Evolutionary conservation across 352 stramenopile genomes (phyloP).

Genomic region (Phytophthora sojae): DNA sequence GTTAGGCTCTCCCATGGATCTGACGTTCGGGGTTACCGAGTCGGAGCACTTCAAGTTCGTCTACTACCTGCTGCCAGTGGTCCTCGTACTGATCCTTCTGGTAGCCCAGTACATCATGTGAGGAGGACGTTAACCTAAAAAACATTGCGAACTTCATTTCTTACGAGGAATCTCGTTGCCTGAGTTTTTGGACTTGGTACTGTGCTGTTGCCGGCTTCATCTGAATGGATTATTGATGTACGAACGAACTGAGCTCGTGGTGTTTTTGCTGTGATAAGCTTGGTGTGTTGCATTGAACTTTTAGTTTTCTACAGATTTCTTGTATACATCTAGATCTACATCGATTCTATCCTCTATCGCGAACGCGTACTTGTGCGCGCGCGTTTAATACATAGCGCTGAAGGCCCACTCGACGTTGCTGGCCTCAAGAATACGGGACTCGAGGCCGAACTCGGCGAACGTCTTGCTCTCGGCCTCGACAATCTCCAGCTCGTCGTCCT

Average conservation of each 20-base stretch:
- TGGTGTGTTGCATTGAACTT: slow-evolving; percentile 27
- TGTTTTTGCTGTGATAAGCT: slow-evolving; percentile 18
- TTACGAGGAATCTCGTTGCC: not conserved
- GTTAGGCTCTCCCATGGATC: slow-evolving; percentile 19
- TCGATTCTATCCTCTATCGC: slow-evolving; percentile 33
- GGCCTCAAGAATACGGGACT: slow-evolving; percentile 61
- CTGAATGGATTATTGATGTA: slow-evolving; percentile 12
- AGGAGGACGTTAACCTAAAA: slow-evolving; percentile 10
- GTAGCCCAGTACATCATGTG: slow-evolving; percentile 42
- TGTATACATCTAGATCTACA: slow-evolving; percentile 39
- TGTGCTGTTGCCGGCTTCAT: slow-evolving; percentile 4
- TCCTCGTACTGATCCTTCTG: slow-evolving; percentile 51
- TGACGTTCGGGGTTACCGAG: slow-evolving; percentile 19
- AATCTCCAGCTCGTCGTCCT: slow-evolving; percentile 24
- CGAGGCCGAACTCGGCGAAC: slow-evolving; percentile 81
- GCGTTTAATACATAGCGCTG: slow-evolving; percentile 76
- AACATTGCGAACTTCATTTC: not conserved
- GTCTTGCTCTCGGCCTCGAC: slow-evolving; percentile 49
- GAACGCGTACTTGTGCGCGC: slow-evolving; percentile 22
- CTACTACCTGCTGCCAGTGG: slow-evolving; percentile 36
- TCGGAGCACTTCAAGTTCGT: slow-evolving; percentile 29
- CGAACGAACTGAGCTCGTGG: not conserved
- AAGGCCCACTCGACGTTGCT: slow-evolving; percentile 82
- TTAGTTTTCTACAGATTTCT: slow-evolving; percentile 37
- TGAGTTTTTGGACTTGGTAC: not conserved